phyloP scores from a whole-genome alignment of 2,329 filamentous ascomycete genomes.

The Clonostachys sp. region DNA sequence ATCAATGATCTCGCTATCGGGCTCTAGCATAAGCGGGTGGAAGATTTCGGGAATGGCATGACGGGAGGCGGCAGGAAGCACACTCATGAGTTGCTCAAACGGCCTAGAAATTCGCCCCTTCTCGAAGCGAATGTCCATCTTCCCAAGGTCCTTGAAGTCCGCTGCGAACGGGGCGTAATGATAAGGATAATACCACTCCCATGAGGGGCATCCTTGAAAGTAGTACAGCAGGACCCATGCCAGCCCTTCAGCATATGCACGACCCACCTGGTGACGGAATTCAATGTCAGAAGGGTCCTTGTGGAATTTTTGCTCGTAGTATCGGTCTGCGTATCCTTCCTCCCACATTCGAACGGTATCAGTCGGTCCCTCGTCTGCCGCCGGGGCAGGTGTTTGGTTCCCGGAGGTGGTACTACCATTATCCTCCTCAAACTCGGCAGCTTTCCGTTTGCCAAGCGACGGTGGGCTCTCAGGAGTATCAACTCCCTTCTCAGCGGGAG shows the following conservation, averaged over 20 bases:
- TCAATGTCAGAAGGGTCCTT: conserved; percentile 75
- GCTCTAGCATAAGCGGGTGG: conserved; percentile 83
- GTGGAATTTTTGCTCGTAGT: conserved; percentile 95
- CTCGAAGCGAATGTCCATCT: conserved; percentile 76
- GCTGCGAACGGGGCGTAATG: conserved; percentile 97
- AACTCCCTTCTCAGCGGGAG: conserved; percentile 7
- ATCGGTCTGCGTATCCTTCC: conserved; percentile 88
- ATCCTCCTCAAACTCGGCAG: conserved; percentile 57
- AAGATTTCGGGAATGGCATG: conserved; percentile 87
- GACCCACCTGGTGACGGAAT: conserved; percentile 85
- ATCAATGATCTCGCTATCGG: conserved; percentile 88
- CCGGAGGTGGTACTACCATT: conserved; percentile 46
- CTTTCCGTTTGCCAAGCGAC: conserved; percentile 73
- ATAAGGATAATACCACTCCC: conserved; percentile 99
- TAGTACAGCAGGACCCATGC: conserved; percentile 97
- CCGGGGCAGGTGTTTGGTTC: conserved; percentile 37
- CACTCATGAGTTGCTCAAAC: conserved; percentile 98
- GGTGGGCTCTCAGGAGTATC: conserved; percentile 27
- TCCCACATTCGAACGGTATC: conserved; percentile 94
- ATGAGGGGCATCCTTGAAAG: conserved; percentile 95
- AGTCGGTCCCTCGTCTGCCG: conserved; percentile 57
- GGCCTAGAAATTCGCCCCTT: conserved; percentile 83
- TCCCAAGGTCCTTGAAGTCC: conserved; percentile 80
- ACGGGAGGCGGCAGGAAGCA: conserved; percentile 87
- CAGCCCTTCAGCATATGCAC: conserved; percentile 89